phyloP scores from a whole-genome alignment of 23 red algal species.

The Cyanidioschyzon merolae region DNA sequence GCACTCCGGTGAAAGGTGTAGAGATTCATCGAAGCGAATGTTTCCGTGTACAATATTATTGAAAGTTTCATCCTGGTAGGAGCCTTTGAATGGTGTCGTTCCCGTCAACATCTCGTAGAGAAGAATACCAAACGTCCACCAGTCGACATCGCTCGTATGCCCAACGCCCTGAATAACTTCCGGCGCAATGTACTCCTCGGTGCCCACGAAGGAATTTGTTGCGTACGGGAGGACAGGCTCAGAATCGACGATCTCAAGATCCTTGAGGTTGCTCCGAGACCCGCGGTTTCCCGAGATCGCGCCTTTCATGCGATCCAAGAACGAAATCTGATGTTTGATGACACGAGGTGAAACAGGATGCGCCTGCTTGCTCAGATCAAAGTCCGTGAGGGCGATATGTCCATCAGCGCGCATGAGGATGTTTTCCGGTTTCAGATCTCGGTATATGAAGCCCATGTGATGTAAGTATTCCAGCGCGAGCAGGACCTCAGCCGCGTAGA shows the following conservation, averaged over 20 bases:
- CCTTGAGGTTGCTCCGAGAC: background rate
- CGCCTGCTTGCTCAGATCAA: conserved; percentile 41
- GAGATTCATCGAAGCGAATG: conserved; percentile 47
- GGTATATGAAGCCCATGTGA: conserved; percentile 62
- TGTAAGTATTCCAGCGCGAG: conserved; percentile 87
- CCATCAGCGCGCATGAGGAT: conserved; percentile 54
- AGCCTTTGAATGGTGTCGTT: conserved; percentile 78
- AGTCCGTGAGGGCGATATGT: conserved; percentile 47
- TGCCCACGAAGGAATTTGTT: conserved; percentile 57
- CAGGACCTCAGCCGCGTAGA: conserved; percentile 57
- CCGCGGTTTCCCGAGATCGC: conserved; percentile 17
- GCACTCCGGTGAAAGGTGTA: conserved; percentile 60
- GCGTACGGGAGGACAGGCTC: conserved; percentile 21
- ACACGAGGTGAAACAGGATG: conserved; percentile 36
- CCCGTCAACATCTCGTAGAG: conserved; percentile 95
- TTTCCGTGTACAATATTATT: conserved; percentile 74
- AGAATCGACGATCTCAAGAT: conserved; percentile 22
- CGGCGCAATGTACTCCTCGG: conserved; percentile 74
- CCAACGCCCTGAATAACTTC: conserved; percentile 82
- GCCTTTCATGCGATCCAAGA: conserved; percentile 35
- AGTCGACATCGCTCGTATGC: conserved; percentile 84
- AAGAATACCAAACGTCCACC: conserved; percentile 97
- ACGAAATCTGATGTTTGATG: conserved; percentile 20
- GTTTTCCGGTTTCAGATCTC: conserved; percentile 61
- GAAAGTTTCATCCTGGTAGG: conserved; percentile 71